A percentile compares a stretch with the other conserved stretches of the same genome.
These are phyloP conservation scores for Chalara sp. DNA, from an alignment of 2,329 filamentous ascomycete species.

Conservation along the genomic window DNA sequence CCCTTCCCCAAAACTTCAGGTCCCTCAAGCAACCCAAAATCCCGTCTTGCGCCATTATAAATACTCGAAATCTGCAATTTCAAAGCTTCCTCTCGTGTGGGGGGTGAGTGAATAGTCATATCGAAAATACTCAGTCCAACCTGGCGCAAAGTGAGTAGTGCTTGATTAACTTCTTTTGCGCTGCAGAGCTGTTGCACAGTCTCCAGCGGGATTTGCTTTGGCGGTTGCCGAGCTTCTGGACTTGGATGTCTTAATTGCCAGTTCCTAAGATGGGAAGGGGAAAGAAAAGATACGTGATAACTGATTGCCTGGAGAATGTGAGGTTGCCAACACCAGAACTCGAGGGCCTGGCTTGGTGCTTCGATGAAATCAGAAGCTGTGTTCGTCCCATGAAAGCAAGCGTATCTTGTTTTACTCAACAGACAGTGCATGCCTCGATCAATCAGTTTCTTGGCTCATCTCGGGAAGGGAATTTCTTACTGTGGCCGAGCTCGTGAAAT, in stretches of 20 bases:
- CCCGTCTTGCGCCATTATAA: conserved; percentile 47
- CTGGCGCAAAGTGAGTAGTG: conserved; percentile 65
- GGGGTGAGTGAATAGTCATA: conserved; percentile 65
- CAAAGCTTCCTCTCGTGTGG: conserved; percentile 57
- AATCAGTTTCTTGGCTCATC: no score
- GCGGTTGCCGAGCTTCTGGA: conserved; percentile 47
- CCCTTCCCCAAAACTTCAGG: conserved; percentile 55
- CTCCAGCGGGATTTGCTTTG: conserved; percentile 64
- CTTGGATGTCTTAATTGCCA: no score
- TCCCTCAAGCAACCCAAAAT: conserved; percentile 66
- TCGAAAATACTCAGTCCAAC: conserved; percentile 77
- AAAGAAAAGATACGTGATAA: conserved; percentile 39
- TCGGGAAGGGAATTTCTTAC: no score
- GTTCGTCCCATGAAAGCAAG: conserved; percentile 60
- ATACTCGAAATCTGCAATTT: conserved; percentile 53
- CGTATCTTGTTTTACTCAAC: conserved; percentile 52
- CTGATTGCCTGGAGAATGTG: conserved; percentile 56
- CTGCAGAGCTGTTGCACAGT: conserved; percentile 68
- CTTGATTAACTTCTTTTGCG: conserved; percentile 75
- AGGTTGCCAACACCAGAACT: conserved; percentile 70
- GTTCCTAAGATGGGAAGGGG: no score
- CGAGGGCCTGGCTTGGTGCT: conserved; percentile 65
- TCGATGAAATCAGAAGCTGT: conserved; percentile 65
- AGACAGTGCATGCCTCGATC: conserved; percentile 56
- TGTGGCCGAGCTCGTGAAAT: conserved; percentile 68